phyloP scores from a whole-genome alignment of 352 stramenopile genomes.

The Aphanomyces stellatus region DNA sequence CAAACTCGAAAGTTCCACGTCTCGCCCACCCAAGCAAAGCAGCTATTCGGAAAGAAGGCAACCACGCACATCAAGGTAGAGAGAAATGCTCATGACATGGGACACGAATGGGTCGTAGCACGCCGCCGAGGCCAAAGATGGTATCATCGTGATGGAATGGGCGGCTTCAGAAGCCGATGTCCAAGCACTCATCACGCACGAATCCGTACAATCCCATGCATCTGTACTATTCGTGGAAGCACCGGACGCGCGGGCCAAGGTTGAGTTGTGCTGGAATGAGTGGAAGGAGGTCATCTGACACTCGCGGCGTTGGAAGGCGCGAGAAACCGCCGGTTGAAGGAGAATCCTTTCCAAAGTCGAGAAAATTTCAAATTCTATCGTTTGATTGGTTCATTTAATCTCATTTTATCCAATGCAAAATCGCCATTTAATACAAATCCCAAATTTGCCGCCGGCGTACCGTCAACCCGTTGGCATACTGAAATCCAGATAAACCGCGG shows the following conservation, averaged over 20 bases:
- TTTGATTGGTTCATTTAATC: not conserved
- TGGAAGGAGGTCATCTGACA: conserved; percentile 20
- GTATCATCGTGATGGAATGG: conserved; percentile 19
- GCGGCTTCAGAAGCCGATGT: not conserved
- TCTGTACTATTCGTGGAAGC: not conserved
- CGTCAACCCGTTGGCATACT: too few relatives aligned
- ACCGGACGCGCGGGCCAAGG: not conserved
- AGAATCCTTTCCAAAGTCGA: not conserved
- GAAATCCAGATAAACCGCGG: too few relatives aligned
- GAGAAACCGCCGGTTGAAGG: not conserved
- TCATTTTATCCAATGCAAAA: not conserved
- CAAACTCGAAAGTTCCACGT: conserved; percentile 17
- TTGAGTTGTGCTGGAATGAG: conserved; percentile 12
- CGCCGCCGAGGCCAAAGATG: not conserved
- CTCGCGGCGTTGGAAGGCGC: too few relatives aligned
- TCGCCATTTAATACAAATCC: not conserved
- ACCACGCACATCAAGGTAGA: conserved; percentile 9
- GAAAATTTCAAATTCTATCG: not conserved
- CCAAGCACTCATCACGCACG: not conserved
- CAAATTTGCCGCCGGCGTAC: too few relatives aligned
- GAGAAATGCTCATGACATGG: not conserved
- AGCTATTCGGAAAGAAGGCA: conserved; percentile 4
- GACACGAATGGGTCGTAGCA: not conserved
- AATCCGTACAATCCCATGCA: not conserved
- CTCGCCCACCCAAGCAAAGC: not conserved